Evolutionary conservation across 768 basidiomycete species (phyloP).

Genomic region (Pleurotus platypus): DNA sequence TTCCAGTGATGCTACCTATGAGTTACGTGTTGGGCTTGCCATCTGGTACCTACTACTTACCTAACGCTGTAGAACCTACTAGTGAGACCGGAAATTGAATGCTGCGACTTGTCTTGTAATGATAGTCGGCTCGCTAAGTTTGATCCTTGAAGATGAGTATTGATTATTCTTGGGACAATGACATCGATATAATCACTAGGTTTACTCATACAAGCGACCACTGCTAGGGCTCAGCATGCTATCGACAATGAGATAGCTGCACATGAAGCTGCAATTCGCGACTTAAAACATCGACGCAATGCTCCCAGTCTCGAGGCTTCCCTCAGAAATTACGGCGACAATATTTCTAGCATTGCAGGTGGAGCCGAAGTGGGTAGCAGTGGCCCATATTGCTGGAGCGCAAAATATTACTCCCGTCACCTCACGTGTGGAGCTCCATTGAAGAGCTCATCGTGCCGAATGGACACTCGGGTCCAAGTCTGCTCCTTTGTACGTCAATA

Average conservation of each 20-base stretch:
- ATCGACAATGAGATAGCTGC: neutral
- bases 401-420: neutral
- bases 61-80: too few relatives aligned
- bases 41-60: too few relatives aligned
- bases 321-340: neutral
- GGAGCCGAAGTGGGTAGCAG: too few relatives aligned
- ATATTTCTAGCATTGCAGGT: neutral
- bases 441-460: too few relatives aligned
- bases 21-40: neutral
- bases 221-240: too few relatives aligned
- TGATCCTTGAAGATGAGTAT: too few relatives aligned
- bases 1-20: constrained; percentile 21
- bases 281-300: neutral
- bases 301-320: neutral
- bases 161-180: too few relatives aligned
- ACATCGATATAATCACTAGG: too few relatives aligned
- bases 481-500: neutral
- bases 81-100: too few relatives aligned
- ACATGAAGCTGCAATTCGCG: neutral
- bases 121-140: too few relatives aligned
- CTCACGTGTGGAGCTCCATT: neutral
- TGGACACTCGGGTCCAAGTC: neutral
- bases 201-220: too few relatives aligned
- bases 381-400: neutral
- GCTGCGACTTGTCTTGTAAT: too few relatives aligned